Conservation (phyloP, 2,329 filamentous ascomycete species). For the Myriosclerotinia duriaeana region DNA sequence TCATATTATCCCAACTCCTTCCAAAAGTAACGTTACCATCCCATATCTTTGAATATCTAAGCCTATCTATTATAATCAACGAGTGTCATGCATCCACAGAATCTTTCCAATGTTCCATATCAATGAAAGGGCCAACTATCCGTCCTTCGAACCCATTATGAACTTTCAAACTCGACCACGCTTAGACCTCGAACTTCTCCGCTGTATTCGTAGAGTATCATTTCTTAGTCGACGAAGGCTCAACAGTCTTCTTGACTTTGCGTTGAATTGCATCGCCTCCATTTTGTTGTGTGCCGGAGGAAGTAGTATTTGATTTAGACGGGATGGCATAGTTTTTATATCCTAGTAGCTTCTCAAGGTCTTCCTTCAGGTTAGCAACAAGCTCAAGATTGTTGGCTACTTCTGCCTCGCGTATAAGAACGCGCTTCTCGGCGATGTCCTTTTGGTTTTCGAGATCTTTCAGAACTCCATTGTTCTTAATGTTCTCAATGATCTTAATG, state of each 20-base stretch:
- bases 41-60: neutral
- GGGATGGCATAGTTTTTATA: neutral
- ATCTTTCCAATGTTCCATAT: neutral
- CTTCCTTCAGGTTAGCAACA: neutral
- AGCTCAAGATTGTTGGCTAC: neutral
- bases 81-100: neutral
- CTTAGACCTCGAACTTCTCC: too few relatives aligned
- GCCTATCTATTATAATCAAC: neutral
- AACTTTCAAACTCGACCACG: neutral
- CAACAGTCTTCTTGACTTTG: neutral
- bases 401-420: neutral
- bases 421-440: neutral
- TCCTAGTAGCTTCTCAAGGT: neutral
- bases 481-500: neutral
- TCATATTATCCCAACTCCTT: neutral
- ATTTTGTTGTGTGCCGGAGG: neutral
- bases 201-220: neutral
- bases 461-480: neutral
- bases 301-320: neutral
- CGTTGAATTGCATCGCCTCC: too few relatives aligned
- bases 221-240: neutral
- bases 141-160: neutral
- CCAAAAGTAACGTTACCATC: neutral
- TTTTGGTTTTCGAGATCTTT: neutral
- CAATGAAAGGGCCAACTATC: neutral